Evolutionary conservation across 176 grass and related monocot genomes (phyloP).

Genomic region (Avena insularis): DNA sequence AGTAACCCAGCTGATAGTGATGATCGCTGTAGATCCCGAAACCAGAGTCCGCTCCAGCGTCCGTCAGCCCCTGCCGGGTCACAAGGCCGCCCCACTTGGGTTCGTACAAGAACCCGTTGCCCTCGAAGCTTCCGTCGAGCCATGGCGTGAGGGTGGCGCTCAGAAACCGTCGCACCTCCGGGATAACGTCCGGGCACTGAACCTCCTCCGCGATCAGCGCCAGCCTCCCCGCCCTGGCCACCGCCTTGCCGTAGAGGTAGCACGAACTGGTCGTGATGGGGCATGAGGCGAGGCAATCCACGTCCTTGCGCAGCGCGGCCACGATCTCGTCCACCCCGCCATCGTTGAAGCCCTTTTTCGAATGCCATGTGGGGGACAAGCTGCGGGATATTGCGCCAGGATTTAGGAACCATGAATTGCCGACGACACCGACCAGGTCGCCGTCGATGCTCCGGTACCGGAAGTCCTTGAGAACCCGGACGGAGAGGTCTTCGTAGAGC

Average conservation of each 20-base stretch:
- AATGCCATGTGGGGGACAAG: conserved; percentile 72
- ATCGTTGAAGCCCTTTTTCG: conserved; percentile 59
- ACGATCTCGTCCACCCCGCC: conserved; percentile 58
- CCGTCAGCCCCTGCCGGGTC: conserved; percentile 55
- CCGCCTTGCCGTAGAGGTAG: conserved; percentile 89
- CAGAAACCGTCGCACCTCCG: conserved; percentile 60
- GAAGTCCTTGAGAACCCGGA: conserved; percentile 63
- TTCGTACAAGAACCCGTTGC: conserved; percentile 74
- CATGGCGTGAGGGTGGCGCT: conserved; percentile 64
- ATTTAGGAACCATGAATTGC: conserved; percentile 65
- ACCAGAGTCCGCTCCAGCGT: conserved; percentile 72
- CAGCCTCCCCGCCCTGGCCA: conserved; percentile 77
- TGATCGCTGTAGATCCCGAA: conserved; percentile 89
- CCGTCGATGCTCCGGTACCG: conserved; percentile 93
- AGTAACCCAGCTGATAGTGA: conserved; percentile 97
- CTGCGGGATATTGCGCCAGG: conserved; percentile 14
- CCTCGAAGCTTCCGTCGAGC: conserved; percentile 76
- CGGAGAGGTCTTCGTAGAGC: conserved; percentile 39
- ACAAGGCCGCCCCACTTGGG: conserved; percentile 76
- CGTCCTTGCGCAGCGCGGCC: conserved; percentile 64
- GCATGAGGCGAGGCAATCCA: conserved; percentile 40
- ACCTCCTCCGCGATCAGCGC: conserved; percentile 83
- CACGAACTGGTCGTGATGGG: conserved; percentile 69
- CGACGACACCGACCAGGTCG: conserved; percentile 81
- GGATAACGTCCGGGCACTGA: conserved; percentile 62